phyloP scores from a whole-genome alignment of 257 asterid species.

The Coffea canephora region DNA sequence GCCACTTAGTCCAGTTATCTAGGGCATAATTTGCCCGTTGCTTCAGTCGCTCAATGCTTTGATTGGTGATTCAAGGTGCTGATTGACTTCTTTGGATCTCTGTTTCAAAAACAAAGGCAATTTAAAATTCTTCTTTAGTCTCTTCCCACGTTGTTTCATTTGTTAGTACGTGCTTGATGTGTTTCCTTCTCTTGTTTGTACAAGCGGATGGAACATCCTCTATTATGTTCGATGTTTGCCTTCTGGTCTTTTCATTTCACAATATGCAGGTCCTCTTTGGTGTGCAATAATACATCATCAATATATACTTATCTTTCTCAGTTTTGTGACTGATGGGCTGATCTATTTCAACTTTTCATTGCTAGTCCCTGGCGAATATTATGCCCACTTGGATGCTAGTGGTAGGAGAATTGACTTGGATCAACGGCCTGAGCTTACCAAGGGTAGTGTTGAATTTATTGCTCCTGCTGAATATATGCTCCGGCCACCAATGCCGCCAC shows the following conservation, averaged over 20 bases:
- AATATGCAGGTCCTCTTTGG: not conserved
- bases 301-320: not conserved
- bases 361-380: constrained; percentile 89
- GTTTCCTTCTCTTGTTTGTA: not conserved
- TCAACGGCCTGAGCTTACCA: constrained; percentile 84
- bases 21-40: not conserved
- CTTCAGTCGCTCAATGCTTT: not conserved
- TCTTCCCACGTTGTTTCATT: not conserved
- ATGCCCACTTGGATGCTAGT: constrained; percentile 72
- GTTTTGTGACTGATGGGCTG: constrained; percentile 20
- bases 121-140: not conserved
- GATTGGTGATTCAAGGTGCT: not conserved
- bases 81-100: not conserved
- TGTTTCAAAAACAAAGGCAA: not conserved
- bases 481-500: constrained; percentile 97
- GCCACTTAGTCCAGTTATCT: not conserved
- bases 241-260: not conserved
- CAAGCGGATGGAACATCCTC: not conserved
- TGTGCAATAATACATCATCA: not conserved
- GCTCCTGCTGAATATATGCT: constrained; percentile 98
- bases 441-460: constrained; percentile 88
- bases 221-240: not conserved
- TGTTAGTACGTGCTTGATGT: not conserved
- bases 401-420: constrained; percentile 87
- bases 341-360: constrained; percentile 28